A percentile compares a stretch with the other conserved stretches of the same genome.
Evolutionary conservation across 208 protist species (phyloP).

Genomic region (Novymonas esmeraldas): DNA sequence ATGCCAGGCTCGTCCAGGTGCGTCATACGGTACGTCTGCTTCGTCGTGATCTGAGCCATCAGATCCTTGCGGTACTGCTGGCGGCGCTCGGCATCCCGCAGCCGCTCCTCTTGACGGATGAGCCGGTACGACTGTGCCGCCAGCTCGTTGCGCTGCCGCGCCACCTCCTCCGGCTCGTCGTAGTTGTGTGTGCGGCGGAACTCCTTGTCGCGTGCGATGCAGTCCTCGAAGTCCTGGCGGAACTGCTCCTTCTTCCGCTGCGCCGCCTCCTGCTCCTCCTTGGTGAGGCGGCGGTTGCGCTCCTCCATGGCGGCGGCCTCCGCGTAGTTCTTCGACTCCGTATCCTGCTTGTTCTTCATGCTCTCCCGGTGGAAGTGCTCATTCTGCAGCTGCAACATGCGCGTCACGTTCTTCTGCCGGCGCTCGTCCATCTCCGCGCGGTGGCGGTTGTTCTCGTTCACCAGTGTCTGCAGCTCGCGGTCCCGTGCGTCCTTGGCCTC

Average conservation of each 20-base stretch:
- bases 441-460: conserved; percentile 56
- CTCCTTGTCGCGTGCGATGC: conserved; percentile 73
- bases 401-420: conserved; percentile 56
- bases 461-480: conserved; percentile 39
- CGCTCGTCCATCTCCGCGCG: conserved; percentile 65
- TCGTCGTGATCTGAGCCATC: conserved; percentile 75
- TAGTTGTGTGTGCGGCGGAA: conserved; percentile 77
- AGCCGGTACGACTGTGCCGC: conserved; percentile 54
- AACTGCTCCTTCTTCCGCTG: conserved; percentile 63
- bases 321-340: conserved; percentile 43
- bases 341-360: conserved; percentile 34
- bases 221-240: conserved; percentile 67
- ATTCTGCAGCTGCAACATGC: conserved; percentile 67
- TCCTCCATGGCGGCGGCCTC: conserved; percentile 60
- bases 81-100: conserved; percentile 46
- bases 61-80: conserved; percentile 73
- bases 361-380: conserved; percentile 56
- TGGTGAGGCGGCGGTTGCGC: conserved; percentile 56
- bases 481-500: conserved; percentile 56
- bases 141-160: conserved; percentile 69
- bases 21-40: conserved; percentile 65
- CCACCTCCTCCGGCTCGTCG: conserved; percentile 72
- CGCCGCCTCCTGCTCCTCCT: conserved; percentile 55
- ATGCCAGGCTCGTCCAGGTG: conserved; percentile 61
- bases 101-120: conserved; percentile 62